phyloP scores from a whole-genome alignment of 805 yeast species.

The Sporopachydermia quercuum region DNA sequence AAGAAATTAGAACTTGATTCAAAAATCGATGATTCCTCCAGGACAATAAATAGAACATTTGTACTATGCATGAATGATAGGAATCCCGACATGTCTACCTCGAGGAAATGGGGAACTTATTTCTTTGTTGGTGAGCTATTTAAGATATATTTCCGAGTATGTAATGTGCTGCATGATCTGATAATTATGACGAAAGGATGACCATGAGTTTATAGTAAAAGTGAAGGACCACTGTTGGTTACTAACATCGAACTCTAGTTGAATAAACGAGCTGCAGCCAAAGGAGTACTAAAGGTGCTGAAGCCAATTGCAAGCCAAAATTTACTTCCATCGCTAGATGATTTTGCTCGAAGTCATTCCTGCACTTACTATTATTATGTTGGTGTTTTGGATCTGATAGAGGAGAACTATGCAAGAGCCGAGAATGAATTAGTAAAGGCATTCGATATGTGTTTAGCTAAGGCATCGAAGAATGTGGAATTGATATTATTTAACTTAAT shows the following conservation, averaged over 20 bases:
- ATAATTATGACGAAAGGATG: too few relatives aligned
- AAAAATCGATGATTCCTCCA: constrained; percentile 37
- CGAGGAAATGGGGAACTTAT: constrained; percentile 52
- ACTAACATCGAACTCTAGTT: too few relatives aligned
- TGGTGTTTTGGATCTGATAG: constrained; percentile 52
- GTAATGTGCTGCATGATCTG: too few relatives aligned
- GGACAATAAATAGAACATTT: constrained; percentile 57
- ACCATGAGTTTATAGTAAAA: too few relatives aligned
- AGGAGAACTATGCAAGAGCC: constrained; percentile 40
- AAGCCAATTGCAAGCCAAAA: constrained; percentile 28
- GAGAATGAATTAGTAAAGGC: constrained; percentile 39
- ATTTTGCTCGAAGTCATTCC: constrained; percentile 34
- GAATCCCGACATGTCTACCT: constrained; percentile 29
- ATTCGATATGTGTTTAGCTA: constrained; percentile 18
- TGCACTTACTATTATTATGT: constrained; percentile 54
- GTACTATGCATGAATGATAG: constrained; percentile 70
- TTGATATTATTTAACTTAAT: constrained; percentile 42
- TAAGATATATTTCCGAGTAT: constrained; percentile 39
- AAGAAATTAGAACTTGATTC: background rate
- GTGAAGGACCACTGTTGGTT: too few relatives aligned
- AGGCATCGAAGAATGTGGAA: constrained; percentile 21
- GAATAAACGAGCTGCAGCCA: constrained; percentile 56
- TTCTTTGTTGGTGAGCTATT: constrained; percentile 58
- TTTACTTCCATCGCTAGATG: constrained; percentile 35
- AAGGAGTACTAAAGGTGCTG: constrained; percentile 57